These are phyloP conservation scores for Ophiostoma sp. DNA, from an alignment of 2,329 filamentous ascomycete genomes.

Conservation along the genomic window DNA sequence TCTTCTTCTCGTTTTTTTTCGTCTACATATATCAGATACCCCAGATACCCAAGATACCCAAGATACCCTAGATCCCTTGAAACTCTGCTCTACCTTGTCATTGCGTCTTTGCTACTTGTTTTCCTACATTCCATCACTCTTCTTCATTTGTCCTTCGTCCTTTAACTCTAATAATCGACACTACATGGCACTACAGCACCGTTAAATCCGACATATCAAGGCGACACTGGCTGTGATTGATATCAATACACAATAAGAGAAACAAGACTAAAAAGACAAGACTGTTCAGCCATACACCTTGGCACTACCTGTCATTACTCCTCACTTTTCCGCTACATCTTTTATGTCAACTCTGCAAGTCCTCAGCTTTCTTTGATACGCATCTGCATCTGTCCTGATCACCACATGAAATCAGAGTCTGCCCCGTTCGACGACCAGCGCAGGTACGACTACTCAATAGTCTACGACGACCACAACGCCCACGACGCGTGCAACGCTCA, in stretches of 20 bases:
- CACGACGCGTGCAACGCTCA: neutral
- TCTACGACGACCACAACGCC: neutral
- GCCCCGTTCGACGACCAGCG: neutral
- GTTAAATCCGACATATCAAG: neutral
- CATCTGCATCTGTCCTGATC: neutral
- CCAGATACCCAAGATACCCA: neutral
- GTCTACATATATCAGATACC: slow-evolving; percentile 2
- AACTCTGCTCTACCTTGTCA: neutral
- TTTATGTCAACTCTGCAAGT: neutral
- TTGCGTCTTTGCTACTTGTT: neutral
- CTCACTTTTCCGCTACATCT: neutral
- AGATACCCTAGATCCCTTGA: slow-evolving; percentile 2
- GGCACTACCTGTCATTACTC: neutral
- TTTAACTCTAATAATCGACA: neutral
- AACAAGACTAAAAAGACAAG: too few species aligned
- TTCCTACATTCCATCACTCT: neutral
- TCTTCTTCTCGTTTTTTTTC: slow-evolving; percentile 3
- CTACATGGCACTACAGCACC: neutral
- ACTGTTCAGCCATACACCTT: neutral
- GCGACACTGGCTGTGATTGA: neutral
- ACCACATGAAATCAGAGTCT: neutral
- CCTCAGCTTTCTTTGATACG: neutral
- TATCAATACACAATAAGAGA: neutral
- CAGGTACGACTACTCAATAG: neutral
- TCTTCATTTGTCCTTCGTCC: neutral